These are phyloP conservation scores for Hygrocybe coccinea DNA, from an alignment of 768 basidiomycete genomes.

Conservation along the genomic window DNA sequence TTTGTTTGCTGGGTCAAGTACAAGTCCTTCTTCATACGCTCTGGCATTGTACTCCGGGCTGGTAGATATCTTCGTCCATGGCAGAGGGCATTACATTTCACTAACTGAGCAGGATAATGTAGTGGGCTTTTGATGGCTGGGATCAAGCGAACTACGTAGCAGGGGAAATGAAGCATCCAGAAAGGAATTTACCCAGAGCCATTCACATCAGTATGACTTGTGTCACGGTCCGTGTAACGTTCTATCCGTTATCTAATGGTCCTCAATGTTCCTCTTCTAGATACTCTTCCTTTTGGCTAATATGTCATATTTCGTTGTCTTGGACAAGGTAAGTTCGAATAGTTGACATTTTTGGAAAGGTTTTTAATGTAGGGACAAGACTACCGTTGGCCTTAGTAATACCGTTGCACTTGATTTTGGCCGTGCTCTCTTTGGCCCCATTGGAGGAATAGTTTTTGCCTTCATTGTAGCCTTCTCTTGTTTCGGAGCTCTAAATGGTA, in stretches of 20 bases:
- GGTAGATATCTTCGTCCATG: not conserved
- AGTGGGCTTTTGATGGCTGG: slow-evolving; percentile 96
- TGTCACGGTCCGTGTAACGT: slow-evolving; percentile 58
- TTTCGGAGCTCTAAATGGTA: slow-evolving; percentile 90
- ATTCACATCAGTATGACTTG: slow-evolving; percentile 88
- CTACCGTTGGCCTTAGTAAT: slow-evolving; percentile 70
- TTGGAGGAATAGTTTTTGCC: slow-evolving; percentile 86
- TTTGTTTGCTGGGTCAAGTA: slow-evolving; percentile 70
- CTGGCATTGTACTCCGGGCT: slow-evolving; percentile 93
- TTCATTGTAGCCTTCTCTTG: slow-evolving; percentile 91
- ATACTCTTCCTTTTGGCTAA: slow-evolving; percentile 77
- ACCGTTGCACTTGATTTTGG: slow-evolving; percentile 93
- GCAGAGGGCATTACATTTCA: not conserved
- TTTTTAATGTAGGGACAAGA: slow-evolving; percentile 27
- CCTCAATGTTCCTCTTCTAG: slow-evolving; percentile 33
- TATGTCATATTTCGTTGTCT: slow-evolving; percentile 85
- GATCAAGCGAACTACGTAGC: slow-evolving; percentile 90
- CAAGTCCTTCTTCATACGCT: slow-evolving; percentile 79
- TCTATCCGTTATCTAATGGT: not conserved
- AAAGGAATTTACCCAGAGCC: slow-evolving; percentile 81
- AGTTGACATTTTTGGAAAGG: slow-evolving; percentile 5
- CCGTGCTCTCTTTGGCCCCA: slow-evolving; percentile 72
- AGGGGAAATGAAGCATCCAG: slow-evolving; percentile 78
- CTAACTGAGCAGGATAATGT: not conserved
- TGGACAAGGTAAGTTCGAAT: slow-evolving; percentile 59